These are phyloP conservation scores for Sugiyamaella americana DNA, from an alignment of 805 yeast species.

Conservation along the genomic window DNA sequence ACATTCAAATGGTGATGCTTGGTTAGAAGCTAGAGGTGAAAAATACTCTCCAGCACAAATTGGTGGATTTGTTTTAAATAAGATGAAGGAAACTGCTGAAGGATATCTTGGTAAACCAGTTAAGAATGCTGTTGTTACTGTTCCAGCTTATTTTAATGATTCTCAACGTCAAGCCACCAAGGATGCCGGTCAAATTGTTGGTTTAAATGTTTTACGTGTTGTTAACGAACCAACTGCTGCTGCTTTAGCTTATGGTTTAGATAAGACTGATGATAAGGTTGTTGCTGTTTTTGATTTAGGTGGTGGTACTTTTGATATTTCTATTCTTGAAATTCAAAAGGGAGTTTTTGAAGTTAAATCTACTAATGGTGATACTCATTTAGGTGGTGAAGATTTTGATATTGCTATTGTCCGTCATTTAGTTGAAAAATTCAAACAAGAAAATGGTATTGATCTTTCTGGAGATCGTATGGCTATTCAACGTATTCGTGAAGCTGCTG, in stretches of 20 bases:
- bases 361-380: conserved; percentile 92
- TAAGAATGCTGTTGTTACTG: conserved; percentile 85
- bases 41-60: conserved; percentile 91
- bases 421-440: conserved; percentile 70
- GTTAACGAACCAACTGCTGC: conserved; percentile 96
- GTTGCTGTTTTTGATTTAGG: conserved; percentile 97
- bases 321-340: conserved; percentile 91
- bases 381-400: conserved; percentile 92
- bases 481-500: conserved; percentile 83
- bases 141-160: conserved; percentile 86
- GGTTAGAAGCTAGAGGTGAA: conserved; percentile 88
- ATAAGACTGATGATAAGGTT: conserved; percentile 69
- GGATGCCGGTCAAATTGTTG: conserved; percentile 97
- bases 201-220: conserved; percentile 82
- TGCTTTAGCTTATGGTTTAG: conserved; percentile 89
- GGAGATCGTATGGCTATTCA: conserved; percentile 73
- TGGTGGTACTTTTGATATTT: conserved; percentile 98
- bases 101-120: conserved; percentile 81
- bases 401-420: conserved; percentile 80
- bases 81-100: conserved; percentile 98
- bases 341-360: conserved; percentile 98
- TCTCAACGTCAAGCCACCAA: conserved; percentile 92
- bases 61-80: conserved; percentile 88
- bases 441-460: conserved; percentile 58
- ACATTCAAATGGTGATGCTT: conserved; percentile 91